Percentiles rank a stretch among this genome's conserved stretches.
These are phyloP conservation scores for Tulasnella sp. DNA, from an alignment of 768 basidiomycete genomes.

Conservation along the genomic window DNA sequence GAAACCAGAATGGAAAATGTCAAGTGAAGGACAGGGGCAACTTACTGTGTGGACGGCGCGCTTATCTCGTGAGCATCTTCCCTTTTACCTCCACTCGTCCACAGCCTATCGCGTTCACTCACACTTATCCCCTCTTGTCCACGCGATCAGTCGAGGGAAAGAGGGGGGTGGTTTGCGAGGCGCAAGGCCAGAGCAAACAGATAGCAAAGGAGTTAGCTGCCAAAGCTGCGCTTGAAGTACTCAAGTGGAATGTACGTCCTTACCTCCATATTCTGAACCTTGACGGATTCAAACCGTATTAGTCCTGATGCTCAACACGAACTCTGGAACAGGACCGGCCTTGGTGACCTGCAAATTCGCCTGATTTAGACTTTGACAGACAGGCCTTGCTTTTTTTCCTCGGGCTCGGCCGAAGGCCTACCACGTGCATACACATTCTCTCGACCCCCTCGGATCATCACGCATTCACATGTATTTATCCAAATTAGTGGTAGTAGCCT, in stretches of 20 bases:
- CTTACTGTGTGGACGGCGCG: slow-evolving; percentile 6
- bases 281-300: too few relatives aligned
- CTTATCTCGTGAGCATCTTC: background rate
- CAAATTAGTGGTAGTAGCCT: too few relatives aligned
- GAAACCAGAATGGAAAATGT: background rate
- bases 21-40: slow-evolving; percentile 2
- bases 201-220: slow-evolving; percentile 10
- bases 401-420: too few relatives aligned
- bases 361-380: too few relatives aligned
- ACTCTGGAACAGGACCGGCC: too few relatives aligned
- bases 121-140: background rate
- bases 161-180: background rate
- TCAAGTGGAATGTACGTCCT: slow-evolving; percentile 3
- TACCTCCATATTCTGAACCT: too few relatives aligned
- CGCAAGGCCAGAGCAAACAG: slow-evolving; percentile 10
- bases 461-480: too few relatives aligned
- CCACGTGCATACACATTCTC: too few relatives aligned
- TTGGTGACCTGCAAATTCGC: too few relatives aligned
- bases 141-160: background rate
- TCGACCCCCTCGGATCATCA: too few relatives aligned
- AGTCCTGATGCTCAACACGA: too few relatives aligned
- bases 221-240: background rate
- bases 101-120: background rate
- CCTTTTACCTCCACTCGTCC: background rate
- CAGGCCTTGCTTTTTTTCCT: too few relatives aligned